A percentile compares a stretch with the other conserved stretches of the same genome.
phyloP scores from a whole-genome alignment of 495 filamentous ascomycete species.

The Paragyromitra xinjiangensis region DNA sequence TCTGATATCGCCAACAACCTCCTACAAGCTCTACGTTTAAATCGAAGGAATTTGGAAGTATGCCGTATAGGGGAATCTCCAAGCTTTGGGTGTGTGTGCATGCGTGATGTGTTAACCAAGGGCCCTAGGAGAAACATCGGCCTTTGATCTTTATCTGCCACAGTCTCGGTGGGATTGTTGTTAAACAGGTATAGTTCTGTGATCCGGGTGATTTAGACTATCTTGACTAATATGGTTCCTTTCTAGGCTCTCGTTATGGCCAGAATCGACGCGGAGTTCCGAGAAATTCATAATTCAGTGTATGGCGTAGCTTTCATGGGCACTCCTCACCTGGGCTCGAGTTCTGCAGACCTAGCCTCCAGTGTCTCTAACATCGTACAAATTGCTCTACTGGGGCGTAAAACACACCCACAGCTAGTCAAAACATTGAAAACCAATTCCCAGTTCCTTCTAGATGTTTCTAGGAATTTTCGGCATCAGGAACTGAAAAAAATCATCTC shows the following conservation, averaged over 20 bases:
- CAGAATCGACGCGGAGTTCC: not conserved
- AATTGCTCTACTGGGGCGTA: not conserved
- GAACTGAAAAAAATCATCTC: not conserved
- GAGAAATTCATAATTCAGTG: not conserved
- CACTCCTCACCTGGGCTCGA: not conserved
- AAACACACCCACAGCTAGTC: not conserved
- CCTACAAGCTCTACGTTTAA: not conserved
- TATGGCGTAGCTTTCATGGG: constrained; percentile 5
- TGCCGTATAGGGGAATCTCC: not conserved
- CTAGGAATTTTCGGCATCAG: not conserved
- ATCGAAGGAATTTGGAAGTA: not conserved
- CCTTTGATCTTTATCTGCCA: not conserved
- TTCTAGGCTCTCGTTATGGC: not conserved
- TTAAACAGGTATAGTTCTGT: not conserved
- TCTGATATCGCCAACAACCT: not conserved
- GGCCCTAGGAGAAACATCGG: not conserved
- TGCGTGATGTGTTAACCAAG: not conserved
- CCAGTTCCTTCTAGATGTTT: not conserved
- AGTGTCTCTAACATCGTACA: not conserved
- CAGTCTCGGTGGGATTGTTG: not conserved
- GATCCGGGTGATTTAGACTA: not conserved
- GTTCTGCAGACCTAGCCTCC: not conserved
- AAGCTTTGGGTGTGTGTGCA: not conserved
- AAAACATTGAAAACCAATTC: not conserved
- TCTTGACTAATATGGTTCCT: not conserved